Base-by-base conservation (phyloP, 495 filamentous ascomycete genomes). In the Sordaria brevicollis region DNA sequence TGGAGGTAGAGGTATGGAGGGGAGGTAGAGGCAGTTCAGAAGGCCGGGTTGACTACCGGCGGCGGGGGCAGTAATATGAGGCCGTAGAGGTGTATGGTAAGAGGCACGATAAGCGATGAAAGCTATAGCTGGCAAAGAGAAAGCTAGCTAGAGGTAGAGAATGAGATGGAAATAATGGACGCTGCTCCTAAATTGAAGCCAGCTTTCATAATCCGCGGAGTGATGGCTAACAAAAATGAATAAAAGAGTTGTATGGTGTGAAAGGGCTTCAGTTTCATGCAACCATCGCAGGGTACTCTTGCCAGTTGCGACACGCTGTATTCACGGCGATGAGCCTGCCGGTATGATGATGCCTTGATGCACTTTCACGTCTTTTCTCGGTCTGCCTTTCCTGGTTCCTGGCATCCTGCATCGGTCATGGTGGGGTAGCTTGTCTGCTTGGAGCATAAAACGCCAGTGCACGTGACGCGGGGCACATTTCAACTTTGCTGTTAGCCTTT, bases 401-500 rank as follows among this genome's bases (percentile, higher is more conserved):
- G 49, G 49, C 21, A 29, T 62, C 49, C 49, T 62, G 49, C 25
- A 31, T 62, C 49, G 49, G 49, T 1, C 13, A 62, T 62, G 25
- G 49, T 62, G 49, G 49, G 49, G 49, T 62, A 62, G 49, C 49
- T 49, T 31, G 7, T 17, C 21, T 13, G 49, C 25, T n/a, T 57
- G 21, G 25, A 57, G 25, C 11, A 7, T 17, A 70, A 29, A 25
- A 67, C 11, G 34, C 10, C 25, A 25, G 19, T 10, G 36, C 73
- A 74, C 73, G 70, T 74, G 73, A 74, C 70, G 72, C 49, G 72
- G 68, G 70, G 73, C 39, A 70, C 31, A 2, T 4, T 29, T n/a
- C 10, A 11, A 5, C 1, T n/a, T 2, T n/a, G 19, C 11, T 25
- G 43, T 54, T 54, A 29, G 43, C 13, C 4, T 3, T 54, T 1